Evolutionary conservation across 768 basidiomycete species (phyloP), one percentile per base, ranked within the genome.

Genomic region (Psilocybe subaeruginosa): DNA sequence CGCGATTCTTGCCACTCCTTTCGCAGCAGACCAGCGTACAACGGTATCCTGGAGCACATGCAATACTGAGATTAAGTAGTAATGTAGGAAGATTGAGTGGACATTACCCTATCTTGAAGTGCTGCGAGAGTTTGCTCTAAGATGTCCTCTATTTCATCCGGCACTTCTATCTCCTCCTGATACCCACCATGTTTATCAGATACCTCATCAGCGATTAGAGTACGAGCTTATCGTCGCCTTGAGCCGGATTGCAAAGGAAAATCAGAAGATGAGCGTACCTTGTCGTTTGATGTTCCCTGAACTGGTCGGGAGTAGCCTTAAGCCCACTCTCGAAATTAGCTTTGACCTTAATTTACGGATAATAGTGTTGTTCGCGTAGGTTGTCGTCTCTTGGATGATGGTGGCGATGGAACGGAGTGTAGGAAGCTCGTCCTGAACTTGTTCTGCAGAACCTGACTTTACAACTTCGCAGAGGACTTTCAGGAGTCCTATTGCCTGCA

Each of bases 21-120:
- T 99, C 8, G 97, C 92, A 4, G 94, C 86, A 12, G 97, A 95
- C 85, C 93, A 98, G 53, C 97, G 90, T 11, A 99, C 94, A 29
- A 95, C 80, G 0, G 97, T 98, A 68, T 97, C 96, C 96, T 99
- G 66, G 14, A 55, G 23, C 23, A 19, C 19, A 59, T 39, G 27
- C 17, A 19, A 27, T 48, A 30, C 35, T 62, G 52, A 58, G 37
- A 62, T 61, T 49, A 56, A 41, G 7, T 29, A 41, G 39, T n/a
- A 63, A 49, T 35, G n/a, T 39, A 54, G 53, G 56, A 27, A 60
- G 35, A 47, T 41, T 27, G 48, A 47, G 59, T 17, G 33, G 46
- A 68, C 73, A 39, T 43, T 62, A 96, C 96, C 74, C 87, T 92
- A 71, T 99, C 95, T 68, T 92, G 88, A 27, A 99, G 74, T 23